phyloP scores from a whole-genome alignment of 2,329 filamentous ascomycete species.

The Penicillium sp. region DNA sequence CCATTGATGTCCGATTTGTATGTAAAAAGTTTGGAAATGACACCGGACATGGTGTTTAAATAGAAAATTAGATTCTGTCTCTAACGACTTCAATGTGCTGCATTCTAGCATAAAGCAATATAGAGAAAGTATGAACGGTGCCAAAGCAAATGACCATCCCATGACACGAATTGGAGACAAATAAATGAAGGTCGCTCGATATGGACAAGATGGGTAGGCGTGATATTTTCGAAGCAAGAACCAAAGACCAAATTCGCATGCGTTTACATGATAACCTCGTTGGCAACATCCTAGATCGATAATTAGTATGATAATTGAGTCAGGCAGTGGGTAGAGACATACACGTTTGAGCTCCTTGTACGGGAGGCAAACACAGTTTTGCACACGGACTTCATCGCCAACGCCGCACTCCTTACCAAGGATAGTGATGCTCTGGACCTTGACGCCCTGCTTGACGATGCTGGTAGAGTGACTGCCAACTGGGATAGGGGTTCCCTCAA shows the following conservation, averaged over 20 bases:
- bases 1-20: background rate
- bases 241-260: conserved; percentile 9
- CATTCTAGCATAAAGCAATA: conserved; percentile 12
- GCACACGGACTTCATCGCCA: conserved; percentile 89
- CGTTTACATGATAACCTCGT: conserved; percentile 82
- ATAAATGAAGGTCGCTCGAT: conserved; percentile 18
- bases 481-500: conserved; percentile 90
- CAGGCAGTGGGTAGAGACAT: conserved; percentile 42
- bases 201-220: conserved; percentile 18
- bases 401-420: conserved; percentile 94
- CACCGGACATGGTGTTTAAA: background rate
- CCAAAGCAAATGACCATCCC: conserved; percentile 20
- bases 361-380: conserved; percentile 96
- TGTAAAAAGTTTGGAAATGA: background rate
- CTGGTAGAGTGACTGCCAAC: conserved; percentile 86
- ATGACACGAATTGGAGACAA: conserved; percentile 13
- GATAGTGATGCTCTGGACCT: conserved; percentile 98
- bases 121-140: conserved; percentile 7
- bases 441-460: conserved; percentile 96
- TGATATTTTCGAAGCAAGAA: conserved; percentile 16
- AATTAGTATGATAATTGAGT: background rate
- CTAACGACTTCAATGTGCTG: conserved; percentile 7
- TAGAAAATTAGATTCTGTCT: conserved; percentile 3
- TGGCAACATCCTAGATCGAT: conserved; percentile 38
- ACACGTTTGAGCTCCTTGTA: conserved; percentile 98